Conservation (phyloP, 2,329 filamentous ascomycete genomes). For the Talaromyces sp. region DNA sequence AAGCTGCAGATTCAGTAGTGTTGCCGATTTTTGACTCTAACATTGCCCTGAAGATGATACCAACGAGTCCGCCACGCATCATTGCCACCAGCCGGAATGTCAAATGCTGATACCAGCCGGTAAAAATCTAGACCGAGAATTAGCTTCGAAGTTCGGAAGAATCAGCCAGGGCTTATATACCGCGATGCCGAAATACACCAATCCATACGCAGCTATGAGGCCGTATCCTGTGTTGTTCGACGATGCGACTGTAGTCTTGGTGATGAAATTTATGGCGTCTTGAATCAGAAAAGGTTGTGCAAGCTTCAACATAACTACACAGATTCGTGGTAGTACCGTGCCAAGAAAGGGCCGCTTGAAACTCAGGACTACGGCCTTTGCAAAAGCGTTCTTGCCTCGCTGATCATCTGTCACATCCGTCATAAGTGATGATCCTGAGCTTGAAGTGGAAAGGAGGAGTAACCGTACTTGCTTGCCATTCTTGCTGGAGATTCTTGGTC, state of each 20-base stretch:
- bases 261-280: conserved; percentile 21
- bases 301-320: conserved; percentile 21
- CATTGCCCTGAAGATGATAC: conserved; percentile 9
- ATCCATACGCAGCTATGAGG: conserved; percentile 10
- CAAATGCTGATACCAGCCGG: conserved; percentile 13
- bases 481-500: background rate
- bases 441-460: background rate
- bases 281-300: conserved; percentile 25
- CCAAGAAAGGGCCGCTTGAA: conserved; percentile 15
- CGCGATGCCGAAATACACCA: conserved; percentile 14
- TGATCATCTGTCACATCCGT: background rate
- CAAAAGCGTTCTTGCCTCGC: conserved; percentile 9
- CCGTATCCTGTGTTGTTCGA: conserved; percentile 12
- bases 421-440: background rate
- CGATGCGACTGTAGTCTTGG: conserved; percentile 5
- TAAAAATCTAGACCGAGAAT: conserved; percentile 9
- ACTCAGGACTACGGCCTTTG: background rate
- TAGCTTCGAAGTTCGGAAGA: background rate
- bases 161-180: conserved; percentile 3
- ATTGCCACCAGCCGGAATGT: conserved; percentile 12
- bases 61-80: conserved; percentile 8
- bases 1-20: conserved; percentile 1
- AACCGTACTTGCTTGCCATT: conserved; percentile 2
- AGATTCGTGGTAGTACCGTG: conserved; percentile 21
- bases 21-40: background rate